Conservation (phyloP, 371 early-diverging fungal species). For the Apophysomyces trapeziformis region DNA sequence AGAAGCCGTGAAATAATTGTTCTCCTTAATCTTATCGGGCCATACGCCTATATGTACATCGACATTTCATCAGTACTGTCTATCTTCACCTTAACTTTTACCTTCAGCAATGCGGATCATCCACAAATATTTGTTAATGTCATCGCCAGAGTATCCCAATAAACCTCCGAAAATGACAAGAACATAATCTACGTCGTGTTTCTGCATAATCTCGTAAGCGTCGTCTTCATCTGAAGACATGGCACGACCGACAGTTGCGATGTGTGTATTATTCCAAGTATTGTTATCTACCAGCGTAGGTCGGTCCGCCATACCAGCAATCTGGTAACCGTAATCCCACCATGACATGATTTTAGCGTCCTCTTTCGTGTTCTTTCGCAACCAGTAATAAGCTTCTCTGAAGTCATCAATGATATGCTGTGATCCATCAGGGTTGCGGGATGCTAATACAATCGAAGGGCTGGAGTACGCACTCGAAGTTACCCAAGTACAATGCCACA, state of each 20-base stretch:
- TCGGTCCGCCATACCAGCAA: conserved; percentile 98
- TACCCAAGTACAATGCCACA: conserved; percentile 98
- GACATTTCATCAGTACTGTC: neutral
- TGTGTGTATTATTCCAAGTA: conserved; percentile 99
- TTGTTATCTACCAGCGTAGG: conserved; percentile 99
- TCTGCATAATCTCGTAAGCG: conserved; percentile 87
- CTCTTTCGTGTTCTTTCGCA: conserved; percentile 92
- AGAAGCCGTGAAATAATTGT: conserved; percentile 81
- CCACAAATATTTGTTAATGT: conserved; percentile 99
- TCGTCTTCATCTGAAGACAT: conserved; percentile 92
- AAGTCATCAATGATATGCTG: conserved; percentile 98
- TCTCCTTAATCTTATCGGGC: conserved; percentile 91
- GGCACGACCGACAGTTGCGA: conserved; percentile 97
- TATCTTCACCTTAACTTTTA: neutral
- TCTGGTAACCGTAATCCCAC: conserved; percentile 99
- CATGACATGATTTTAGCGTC: conserved; percentile 97
- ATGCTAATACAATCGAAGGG: conserved; percentile 98
- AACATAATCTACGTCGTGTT: conserved; percentile 96
- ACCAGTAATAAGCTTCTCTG: conserved; percentile 99
- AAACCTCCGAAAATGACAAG: conserved; percentile 96
- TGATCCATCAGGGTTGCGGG: conserved; percentile 83
- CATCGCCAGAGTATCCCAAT: conserved; percentile 97
- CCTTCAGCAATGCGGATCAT: conserved; percentile 98
- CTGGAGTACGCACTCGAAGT: conserved; percentile 98
- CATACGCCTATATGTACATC: conserved; percentile 67